Evolutionary conservation across 2,329 filamentous ascomycete species (phyloP).

Genomic region (Cladosporium velox): DNA sequence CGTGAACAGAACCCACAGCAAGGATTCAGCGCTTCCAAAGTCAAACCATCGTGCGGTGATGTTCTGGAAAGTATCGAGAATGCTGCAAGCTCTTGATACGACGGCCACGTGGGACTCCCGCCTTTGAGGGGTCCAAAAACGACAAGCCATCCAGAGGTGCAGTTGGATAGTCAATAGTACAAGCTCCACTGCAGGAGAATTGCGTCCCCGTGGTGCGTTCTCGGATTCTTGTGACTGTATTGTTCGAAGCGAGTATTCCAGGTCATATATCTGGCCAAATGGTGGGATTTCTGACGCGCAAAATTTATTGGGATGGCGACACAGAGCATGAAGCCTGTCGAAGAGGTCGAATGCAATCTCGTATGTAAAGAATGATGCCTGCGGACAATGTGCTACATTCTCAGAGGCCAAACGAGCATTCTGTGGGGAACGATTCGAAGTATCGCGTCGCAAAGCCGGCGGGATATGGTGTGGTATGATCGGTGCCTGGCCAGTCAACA

Average conservation of each 20-base stretch:
- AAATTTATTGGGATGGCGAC: not conserved
- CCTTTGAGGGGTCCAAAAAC: slow-evolving; percentile 18
- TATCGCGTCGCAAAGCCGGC: not conserved
- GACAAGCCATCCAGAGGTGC: slow-evolving; percentile 14
- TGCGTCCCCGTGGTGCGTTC: not conserved
- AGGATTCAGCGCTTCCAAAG: not conserved
- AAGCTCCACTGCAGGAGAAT: not conserved
- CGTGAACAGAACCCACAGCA: slow-evolving; percentile 11
- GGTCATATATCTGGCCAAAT: slow-evolving; percentile 12
- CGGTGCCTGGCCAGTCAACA: not conserved
- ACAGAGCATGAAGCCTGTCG: slow-evolving; percentile 16
- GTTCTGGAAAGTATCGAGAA: not conserved
- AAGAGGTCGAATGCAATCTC: slow-evolving; percentile 4
- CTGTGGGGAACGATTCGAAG: not conserved
- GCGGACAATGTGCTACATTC: slow-evolving; percentile 1
- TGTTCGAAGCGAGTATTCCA: slow-evolving; percentile 1
- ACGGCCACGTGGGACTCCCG: slow-evolving; percentile 5
- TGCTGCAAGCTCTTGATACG: not conserved
- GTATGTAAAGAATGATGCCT: not conserved
- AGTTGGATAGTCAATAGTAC: not conserved
- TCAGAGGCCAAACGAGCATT: not conserved
- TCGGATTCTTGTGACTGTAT: not conserved
- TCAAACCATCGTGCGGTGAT: not conserved
- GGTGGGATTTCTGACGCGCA: slow-evolving; percentile 1
- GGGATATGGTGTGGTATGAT: slow-evolving; percentile 2